phyloP scores from a whole-genome alignment of 2,329 filamentous ascomycete species.

The Knufia petricola region DNA sequence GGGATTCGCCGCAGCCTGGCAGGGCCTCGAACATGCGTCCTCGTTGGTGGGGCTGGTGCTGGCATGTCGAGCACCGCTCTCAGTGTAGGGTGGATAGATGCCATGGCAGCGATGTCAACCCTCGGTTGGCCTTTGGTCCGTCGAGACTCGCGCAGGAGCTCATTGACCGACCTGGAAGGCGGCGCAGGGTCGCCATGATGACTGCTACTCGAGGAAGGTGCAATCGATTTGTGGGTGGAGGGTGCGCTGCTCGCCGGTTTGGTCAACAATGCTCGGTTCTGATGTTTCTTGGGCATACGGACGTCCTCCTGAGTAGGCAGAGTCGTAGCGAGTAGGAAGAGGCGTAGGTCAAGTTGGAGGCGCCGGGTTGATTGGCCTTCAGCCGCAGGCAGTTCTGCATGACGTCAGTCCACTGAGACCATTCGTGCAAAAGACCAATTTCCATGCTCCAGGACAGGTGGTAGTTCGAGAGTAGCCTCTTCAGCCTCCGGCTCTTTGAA shows the following conservation, averaged over 20 bases:
- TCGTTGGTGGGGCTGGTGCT: conserved; percentile 29
- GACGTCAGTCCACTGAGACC: conserved; percentile 4
- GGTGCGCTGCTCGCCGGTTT: conserved; percentile 35
- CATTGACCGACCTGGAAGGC: conserved; percentile 35
- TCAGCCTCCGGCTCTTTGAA: conserved; percentile 13
- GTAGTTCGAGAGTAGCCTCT: no score
- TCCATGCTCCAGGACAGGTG: neutral
- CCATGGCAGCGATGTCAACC: conserved; percentile 22
- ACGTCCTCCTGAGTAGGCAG: neutral
- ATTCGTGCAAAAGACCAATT: neutral
- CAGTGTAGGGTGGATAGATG: conserved; percentile 37
- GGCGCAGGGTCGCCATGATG: conserved; percentile 9
- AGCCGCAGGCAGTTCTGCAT: neutral
- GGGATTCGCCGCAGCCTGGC: conserved; percentile 31
- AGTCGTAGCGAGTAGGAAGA: neutral
- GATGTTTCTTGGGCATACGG: conserved; percentile 41
- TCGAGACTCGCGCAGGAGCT: conserved; percentile 38
- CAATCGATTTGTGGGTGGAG: conserved; percentile 26
- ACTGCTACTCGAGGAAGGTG: neutral
- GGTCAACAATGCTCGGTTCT: conserved; percentile 26
- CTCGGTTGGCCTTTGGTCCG: conserved; percentile 29
- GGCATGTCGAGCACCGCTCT: conserved; percentile 37
- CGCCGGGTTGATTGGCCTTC: no score
- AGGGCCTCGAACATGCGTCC: conserved; percentile 26
- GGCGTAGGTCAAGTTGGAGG: no score